Percentiles rank a stretch among this genome's conserved stretches.
These are phyloP conservation scores for Akanthomyces lecanii DNA, from an alignment of 2,329 filamentous ascomycete species.

Conservation along the genomic window DNA sequence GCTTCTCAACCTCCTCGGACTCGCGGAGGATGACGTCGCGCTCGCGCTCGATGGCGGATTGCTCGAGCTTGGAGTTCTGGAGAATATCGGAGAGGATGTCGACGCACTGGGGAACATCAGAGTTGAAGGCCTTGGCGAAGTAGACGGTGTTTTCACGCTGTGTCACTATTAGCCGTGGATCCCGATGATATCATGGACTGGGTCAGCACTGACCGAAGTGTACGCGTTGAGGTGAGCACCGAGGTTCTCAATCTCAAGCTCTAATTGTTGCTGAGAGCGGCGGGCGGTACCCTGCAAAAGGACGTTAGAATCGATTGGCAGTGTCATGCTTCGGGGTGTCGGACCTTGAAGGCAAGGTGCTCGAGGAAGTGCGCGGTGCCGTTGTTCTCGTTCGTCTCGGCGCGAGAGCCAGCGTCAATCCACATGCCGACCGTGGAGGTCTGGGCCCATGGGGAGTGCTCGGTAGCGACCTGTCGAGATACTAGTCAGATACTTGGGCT, in stretches of 20 bases:
- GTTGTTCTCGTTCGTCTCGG: constrained; percentile 97
- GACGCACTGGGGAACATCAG: constrained; percentile 91
- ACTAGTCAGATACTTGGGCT: constrained; percentile 26
- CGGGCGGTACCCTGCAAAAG: constrained; percentile 74
- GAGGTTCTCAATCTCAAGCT: constrained; percentile 99
- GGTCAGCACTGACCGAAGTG: constrained; percentile 73
- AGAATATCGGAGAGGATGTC: constrained; percentile 99
- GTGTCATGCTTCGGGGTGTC: background rate
- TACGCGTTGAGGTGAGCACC: constrained; percentile 98
- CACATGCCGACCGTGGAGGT: constrained; percentile 97
- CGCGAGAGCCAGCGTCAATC: constrained; percentile 98
- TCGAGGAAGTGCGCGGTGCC: constrained; percentile 99
- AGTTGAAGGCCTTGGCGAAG: constrained; percentile 99
- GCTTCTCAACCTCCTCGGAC: constrained; percentile 99
- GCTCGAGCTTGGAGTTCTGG: constrained; percentile 97
- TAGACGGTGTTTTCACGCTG: constrained; percentile 99
- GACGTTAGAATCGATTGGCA: constrained; percentile 3
- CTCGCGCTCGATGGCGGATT: constrained; percentile 89
- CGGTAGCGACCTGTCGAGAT: constrained; percentile 76
- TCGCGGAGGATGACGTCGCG: constrained; percentile 97
- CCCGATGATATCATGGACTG: constrained; percentile 21
- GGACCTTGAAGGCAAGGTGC: constrained; percentile 99
- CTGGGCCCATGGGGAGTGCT: constrained; percentile 97
- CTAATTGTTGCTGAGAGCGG: constrained; percentile 93
- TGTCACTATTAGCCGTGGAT: constrained; percentile 26